Base-by-base conservation (phyloP, 371 early-diverging fungal species). In the Apophysomyces variabilis region DNA sequence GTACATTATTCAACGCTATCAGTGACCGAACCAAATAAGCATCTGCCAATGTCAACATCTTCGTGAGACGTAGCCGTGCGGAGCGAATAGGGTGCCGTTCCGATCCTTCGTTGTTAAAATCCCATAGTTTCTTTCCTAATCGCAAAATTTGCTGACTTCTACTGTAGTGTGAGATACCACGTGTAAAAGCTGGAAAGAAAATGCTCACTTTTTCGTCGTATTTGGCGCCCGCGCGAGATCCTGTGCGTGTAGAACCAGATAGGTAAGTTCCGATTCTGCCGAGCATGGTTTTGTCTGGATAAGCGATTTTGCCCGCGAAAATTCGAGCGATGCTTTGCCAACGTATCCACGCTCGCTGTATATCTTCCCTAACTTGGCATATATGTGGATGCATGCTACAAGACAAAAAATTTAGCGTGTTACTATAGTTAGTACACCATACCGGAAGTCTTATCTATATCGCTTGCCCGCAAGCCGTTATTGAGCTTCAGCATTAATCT, bases 341-440 rank as follows among this genome's bases (percentile, higher is more conserved):
- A 88, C 85, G 60, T 88, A 92, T 0, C 92, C 92, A 4, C 90
- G 62, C 1, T 80, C 75, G 7, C 83, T 65, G 61, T 90, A 90
- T 1, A 82, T 70, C 6, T 70, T 67, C 0, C 80, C 87, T 62
- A 92, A 87, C 4, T 74, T 71, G 6, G 85, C 64, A 37, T 75
- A 83, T 6, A 86, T 71, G n/a, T 75, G 58, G 1, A 88, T 69
- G 7, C 83, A 83, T 26, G 86, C 89, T 81, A 72, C 16, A 38
- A 7, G 58, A 13, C 18, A 26, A 41, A 12, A 7, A n/a, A 26
- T 60, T 46, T 7, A 38, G 9, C 50, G 60, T 37, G 32, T 0
- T 44, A 12, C 8, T 38, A 37, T 21, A 14, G 18, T 43, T 43
- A 38, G 12, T 6, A 16, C 36, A 57, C 7, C 39, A 50, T 68